These are phyloP conservation scores for Lobosporangium transversale DNA, from an alignment of 192 early-diverging fungal species.

Conservation along the genomic window DNA sequence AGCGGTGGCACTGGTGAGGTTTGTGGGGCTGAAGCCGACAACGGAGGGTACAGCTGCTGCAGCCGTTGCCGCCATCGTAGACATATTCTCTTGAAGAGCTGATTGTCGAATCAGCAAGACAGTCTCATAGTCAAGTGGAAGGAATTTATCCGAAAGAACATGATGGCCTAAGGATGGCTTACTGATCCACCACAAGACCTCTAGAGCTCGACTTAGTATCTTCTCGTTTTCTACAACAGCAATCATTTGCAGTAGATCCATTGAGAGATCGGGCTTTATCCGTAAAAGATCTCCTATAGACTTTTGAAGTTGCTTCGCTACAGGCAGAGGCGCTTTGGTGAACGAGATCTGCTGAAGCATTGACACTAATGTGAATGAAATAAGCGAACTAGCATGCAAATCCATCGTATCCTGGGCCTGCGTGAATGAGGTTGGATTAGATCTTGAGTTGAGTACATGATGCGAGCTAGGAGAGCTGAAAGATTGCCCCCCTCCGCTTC, in stretches of 20 bases:
- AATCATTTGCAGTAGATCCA: slow-evolving; percentile 64
- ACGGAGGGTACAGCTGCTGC: too few relatives aligned
- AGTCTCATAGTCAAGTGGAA: slow-evolving; percentile 34
- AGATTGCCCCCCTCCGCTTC: background rate
- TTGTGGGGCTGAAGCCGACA: too few relatives aligned
- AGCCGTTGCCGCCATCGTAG: too few relatives aligned
- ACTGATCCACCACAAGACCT: slow-evolving; percentile 53
- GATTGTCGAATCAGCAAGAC: slow-evolving; percentile 24
- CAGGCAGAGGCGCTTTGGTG: slow-evolving; percentile 48
- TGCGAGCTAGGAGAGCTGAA: slow-evolving; percentile 13
- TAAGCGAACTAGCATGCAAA: slow-evolving; percentile 59
- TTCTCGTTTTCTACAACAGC: slow-evolving; percentile 50
- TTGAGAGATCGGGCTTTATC: slow-evolving; percentile 59
- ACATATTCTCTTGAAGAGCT: too few relatives aligned
- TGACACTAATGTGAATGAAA: slow-evolving; percentile 57
- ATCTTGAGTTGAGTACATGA: slow-evolving; percentile 23
- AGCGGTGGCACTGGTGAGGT: too few relatives aligned
- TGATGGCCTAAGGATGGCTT: slow-evolving; percentile 27
- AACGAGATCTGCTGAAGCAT: slow-evolving; percentile 60
- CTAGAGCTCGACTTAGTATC: slow-evolving; percentile 49
- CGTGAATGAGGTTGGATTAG: slow-evolving; percentile 27
- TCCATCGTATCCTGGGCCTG: slow-evolving; percentile 50
- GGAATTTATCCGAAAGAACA: slow-evolving; percentile 25
- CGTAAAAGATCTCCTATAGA: slow-evolving; percentile 58
- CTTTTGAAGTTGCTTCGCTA: slow-evolving; percentile 57